These are phyloP conservation scores for Aquilaria sinensis DNA, from an alignment of 345 rosid genomes.

Conservation along the genomic window DNA sequence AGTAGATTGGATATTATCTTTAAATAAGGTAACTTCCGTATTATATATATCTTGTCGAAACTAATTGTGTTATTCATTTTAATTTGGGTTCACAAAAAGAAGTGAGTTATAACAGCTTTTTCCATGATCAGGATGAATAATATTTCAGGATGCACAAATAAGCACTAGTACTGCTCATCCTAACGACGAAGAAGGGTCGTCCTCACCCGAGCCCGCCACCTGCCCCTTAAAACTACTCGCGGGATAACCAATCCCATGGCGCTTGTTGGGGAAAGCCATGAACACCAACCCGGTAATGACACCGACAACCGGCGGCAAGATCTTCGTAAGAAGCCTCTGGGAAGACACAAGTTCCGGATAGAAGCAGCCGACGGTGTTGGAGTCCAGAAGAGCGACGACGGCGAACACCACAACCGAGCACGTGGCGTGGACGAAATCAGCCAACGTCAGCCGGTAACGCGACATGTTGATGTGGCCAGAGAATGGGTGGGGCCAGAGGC, in stretches of 20 bases:
- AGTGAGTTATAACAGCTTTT: too few species aligned
- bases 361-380: slow-evolving; percentile 46
- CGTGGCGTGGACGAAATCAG: slow-evolving; percentile 55
- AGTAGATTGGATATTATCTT: too few species aligned
- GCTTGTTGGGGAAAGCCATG: slow-evolving; percentile 58
- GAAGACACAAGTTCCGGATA: slow-evolving; percentile 41
- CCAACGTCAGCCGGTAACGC: slow-evolving; percentile 35
- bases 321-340: slow-evolving; percentile 42
- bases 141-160: too few species aligned
- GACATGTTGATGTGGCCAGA: slow-evolving; percentile 39
- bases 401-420: slow-evolving; percentile 43
- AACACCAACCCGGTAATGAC: slow-evolving; percentile 36
- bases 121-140: too few species aligned
- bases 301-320: slow-evolving; percentile 57
- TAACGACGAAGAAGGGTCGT: too few species aligned
- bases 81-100: too few species aligned
- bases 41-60: too few species aligned
- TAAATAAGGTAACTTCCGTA: too few species aligned
- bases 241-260: slow-evolving; percentile 74
- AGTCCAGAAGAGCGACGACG: slow-evolving; percentile 39
- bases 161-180: too few species aligned
- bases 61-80: too few species aligned
- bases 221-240: background rate
- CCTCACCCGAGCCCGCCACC: too few species aligned
- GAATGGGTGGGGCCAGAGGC: slow-evolving; percentile 45